These are phyloP conservation scores for Huntiella savannae DNA, from an alignment of 2,329 filamentous ascomycete genomes.

Conservation along the genomic window DNA sequence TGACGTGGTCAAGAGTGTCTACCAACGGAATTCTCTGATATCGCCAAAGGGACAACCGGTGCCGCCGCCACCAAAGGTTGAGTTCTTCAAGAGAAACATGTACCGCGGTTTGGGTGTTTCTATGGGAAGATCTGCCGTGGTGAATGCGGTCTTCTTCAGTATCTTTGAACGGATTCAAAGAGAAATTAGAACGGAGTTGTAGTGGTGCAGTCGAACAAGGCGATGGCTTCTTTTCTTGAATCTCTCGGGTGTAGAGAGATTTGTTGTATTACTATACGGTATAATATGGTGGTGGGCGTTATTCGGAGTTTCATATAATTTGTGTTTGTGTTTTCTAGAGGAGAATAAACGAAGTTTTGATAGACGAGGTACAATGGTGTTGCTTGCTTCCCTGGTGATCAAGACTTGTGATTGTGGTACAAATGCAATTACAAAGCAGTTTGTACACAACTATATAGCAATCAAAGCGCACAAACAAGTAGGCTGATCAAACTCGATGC, in stretches of 20 bases:
- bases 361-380: background rate
- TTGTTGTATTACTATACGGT: background rate
- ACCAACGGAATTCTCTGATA: constrained; percentile 63
- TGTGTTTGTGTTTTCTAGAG: background rate
- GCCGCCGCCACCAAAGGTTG: constrained; percentile 49
- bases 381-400: background rate
- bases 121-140: constrained; percentile 61
- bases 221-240: background rate
- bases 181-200: constrained; percentile 23
- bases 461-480: no score
- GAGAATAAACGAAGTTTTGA: background rate
- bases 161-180: constrained; percentile 72
- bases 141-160: constrained; percentile 82
- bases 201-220: background rate
- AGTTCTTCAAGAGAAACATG: constrained; percentile 60
- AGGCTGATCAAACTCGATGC: no score
- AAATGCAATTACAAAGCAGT: no score
- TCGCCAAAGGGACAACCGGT: constrained; percentile 45
- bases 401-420: no score
- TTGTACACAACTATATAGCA: no score
- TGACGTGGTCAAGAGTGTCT: constrained; percentile 70
- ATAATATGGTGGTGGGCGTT: background rate
- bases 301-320: background rate
- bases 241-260: background rate
- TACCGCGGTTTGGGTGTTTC: constrained; percentile 70